Evolutionary conservation across 768 basidiomycete genomes (phyloP), one percentile per base, ranked within the genome.

Genomic region (Glaciozyma antarctica): DNA sequence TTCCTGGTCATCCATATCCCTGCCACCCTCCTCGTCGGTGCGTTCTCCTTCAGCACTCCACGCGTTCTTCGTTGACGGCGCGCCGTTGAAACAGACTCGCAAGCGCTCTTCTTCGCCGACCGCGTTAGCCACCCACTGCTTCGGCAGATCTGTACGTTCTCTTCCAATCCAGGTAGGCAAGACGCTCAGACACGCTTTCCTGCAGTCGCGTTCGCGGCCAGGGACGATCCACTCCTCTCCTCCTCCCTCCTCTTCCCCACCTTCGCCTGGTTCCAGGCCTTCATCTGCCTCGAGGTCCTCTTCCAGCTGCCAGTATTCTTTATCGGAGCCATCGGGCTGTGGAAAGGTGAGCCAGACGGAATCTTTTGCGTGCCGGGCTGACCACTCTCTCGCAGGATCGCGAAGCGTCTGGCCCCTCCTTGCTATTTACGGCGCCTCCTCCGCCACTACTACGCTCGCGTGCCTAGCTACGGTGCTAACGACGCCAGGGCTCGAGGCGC

Each of bases 271-370:
- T 63, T 65, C 62, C 65, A 63, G 38, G 57, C 60, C 26, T 73
- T 73, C 67, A 72, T 78, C 58, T 64, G 61, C 32, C 69, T 78
- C 49, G 77, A 78, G 65, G 72, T 70, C 0, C n/a, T 73, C 44
- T 75, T 77, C 47, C 89, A 90, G 73, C 76, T 90, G 0, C 90
- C 90, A 0, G 81, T 85, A 0, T 90, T 90, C 73, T 70, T 89
- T 52, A 64, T 90, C n/a, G 87, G 86, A 17, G 80, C 82, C 53
- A 77, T 77, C 19, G 84, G 81, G 0, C 77, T 88, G 17, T 85
- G n/a, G 47, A 19, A 48, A 21, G 47, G n/a, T 19, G 47, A 16
- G 21, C 22, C 2, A 6, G 6, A 3, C n/a, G 47, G 47, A 3
- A 6, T 19, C 6, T 19, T 48, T 16, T 5, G 26, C 17, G 5